Conservation (phyloP, 768 basidiomycete species). For the Hemileccinum rubropunctum region DNA sequence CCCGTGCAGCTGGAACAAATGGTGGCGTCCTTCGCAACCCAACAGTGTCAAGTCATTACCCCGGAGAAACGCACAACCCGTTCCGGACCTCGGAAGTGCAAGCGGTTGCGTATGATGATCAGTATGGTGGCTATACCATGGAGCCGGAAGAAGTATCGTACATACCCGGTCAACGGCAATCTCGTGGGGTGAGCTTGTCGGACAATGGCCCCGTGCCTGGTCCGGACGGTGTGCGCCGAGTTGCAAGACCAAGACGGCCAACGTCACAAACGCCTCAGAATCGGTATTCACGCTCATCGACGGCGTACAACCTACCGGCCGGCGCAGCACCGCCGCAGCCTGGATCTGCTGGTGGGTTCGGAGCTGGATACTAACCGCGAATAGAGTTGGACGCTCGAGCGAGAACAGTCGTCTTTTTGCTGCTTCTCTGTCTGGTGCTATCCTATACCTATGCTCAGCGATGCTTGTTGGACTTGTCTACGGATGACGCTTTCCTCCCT, state of each 20-base stretch:
- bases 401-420: too few relatives aligned
- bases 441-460: constrained; percentile 1
- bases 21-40: constrained; percentile 40
- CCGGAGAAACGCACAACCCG: constrained; percentile 52
- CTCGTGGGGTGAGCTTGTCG: constrained; percentile 72
- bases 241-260: constrained; percentile 66
- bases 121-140: constrained; percentile 29
- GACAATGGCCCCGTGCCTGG: constrained; percentile 84
- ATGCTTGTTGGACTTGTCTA: constrained; percentile 10
- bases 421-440: background rate
- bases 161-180: constrained; percentile 16
- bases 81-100: constrained; percentile 52
- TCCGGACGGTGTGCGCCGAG: constrained; percentile 75
- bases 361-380: constrained; percentile 10
- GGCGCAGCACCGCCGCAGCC: constrained; percentile 69
- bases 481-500: constrained; percentile 3
- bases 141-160: constrained; percentile 38
- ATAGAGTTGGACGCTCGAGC: too few relatives aligned
- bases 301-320: constrained; percentile 57
- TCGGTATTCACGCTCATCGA: constrained; percentile 66
- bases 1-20: constrained; percentile 36
- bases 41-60: constrained; percentile 37
- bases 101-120: constrained; percentile 38
- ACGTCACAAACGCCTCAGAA: constrained; percentile 63
- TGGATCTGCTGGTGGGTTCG: constrained; percentile 19